phyloP scores from a whole-genome alignment of 2,329 filamentous ascomycete species.

The Pseudogymnoascus sp. region DNA sequence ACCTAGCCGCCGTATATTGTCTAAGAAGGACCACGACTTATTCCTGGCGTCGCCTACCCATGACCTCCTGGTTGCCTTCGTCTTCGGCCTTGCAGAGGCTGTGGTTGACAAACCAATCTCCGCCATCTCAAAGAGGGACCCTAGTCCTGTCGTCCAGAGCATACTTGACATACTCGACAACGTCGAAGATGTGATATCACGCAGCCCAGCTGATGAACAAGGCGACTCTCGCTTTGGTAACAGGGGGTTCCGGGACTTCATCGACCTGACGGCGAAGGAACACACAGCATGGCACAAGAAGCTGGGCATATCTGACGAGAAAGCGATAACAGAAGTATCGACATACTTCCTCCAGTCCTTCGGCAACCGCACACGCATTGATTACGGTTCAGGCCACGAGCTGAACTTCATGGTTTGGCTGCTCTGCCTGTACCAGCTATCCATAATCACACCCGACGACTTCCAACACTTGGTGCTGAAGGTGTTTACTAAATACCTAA shows the following conservation, averaged over 20 bases:
- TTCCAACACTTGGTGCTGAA: constrained; percentile 69
- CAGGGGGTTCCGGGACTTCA: constrained; percentile 76
- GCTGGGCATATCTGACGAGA: constrained; percentile 45
- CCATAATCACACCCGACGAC: constrained; percentile 53
- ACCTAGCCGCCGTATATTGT: constrained; percentile 75
- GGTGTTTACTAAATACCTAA: constrained; percentile 76
- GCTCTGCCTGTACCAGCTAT: constrained; percentile 81
- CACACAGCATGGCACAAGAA: constrained; percentile 53
- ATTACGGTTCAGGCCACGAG: constrained; percentile 96
- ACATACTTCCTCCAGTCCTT: constrained; percentile 79
- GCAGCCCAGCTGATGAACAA: constrained; percentile 75
- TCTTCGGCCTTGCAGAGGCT: constrained; percentile 79
- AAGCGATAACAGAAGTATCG: constrained; percentile 62
- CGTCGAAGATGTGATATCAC: constrained; percentile 57
- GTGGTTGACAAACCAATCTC: constrained; percentile 65
- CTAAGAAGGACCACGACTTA: constrained; percentile 67
- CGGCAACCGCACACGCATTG: constrained; percentile 78
- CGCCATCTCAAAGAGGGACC: constrained; percentile 45
- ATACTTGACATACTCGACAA: constrained; percentile 65
- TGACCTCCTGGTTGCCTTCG: constrained; percentile 69
- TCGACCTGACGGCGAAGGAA: constrained; percentile 57
- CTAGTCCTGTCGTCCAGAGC: constrained; percentile 49
- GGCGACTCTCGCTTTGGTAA: constrained; percentile 91
- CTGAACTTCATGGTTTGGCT: constrained; percentile 97
- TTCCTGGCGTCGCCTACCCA: constrained; percentile 75